These are phyloP conservation scores for Tricholoma hemisulphureum DNA, from an alignment of 768 basidiomycete species.

Conservation along the genomic window DNA sequence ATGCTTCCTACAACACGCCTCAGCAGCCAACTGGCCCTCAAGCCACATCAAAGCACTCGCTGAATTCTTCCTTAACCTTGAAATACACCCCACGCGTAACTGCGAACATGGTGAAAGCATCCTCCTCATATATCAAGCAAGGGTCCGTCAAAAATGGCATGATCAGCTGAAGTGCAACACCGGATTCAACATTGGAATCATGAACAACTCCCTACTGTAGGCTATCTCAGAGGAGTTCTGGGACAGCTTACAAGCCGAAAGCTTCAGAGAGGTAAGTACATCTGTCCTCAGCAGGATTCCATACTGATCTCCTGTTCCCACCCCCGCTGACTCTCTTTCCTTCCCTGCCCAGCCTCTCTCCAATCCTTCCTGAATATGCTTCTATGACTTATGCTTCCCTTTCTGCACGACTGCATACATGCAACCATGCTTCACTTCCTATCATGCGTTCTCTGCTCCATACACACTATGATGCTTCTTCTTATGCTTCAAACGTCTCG, in stretches of 20 bases:
- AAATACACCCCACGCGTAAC: conserved; percentile 1
- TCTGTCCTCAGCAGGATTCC: not conserved
- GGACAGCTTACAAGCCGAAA: too few species aligned
- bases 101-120: conserved; percentile 4
- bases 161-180: not conserved
- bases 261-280: too few species aligned
- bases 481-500: not conserved
- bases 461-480: not conserved
- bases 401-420: not conserved
- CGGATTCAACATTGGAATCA: not conserved
- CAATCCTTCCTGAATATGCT: not conserved
- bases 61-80: not conserved
- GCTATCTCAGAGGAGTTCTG: too few species aligned
- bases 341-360: not conserved
- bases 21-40: not conserved
- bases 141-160: conserved; percentile 3
- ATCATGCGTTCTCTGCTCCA: not conserved
- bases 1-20: conserved; percentile 1
- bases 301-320: not conserved
- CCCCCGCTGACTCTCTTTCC: not conserved
- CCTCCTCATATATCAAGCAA: conserved; percentile 2
- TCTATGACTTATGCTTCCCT: not conserved
- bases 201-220: too few species aligned
- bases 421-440: not conserved
- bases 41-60: not conserved